Evolutionary conservation across 176 grass and related monocot genomes (phyloP).

Genomic region (Cenchrus fungigraminus): DNA sequence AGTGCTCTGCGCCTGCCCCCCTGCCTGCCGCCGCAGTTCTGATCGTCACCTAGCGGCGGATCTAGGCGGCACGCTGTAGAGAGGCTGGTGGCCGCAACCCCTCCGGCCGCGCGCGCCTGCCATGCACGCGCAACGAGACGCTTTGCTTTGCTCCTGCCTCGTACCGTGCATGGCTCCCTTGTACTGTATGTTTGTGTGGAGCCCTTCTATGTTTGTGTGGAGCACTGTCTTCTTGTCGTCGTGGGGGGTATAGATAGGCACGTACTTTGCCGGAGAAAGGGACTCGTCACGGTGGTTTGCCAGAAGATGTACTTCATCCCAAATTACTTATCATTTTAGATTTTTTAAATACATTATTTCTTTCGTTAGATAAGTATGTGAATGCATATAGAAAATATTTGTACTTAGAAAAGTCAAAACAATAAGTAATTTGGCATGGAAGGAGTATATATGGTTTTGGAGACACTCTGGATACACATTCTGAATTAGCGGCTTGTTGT

Average conservation of each 20-base stretch:
- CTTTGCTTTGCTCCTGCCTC: not conserved
- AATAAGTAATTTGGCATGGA: too few relatives aligned
- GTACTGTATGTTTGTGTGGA: too few relatives aligned
- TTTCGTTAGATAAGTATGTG: too few relatives aligned
- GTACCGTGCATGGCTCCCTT: too few relatives aligned
- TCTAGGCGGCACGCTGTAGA: conserved; percentile 31
- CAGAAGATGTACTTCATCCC: not conserved
- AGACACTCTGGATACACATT: too few relatives aligned
- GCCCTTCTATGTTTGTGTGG: not conserved
- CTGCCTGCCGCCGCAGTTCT: conserved; percentile 33
- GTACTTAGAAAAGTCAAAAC: too few relatives aligned
- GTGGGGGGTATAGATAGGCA: conserved; percentile 16
- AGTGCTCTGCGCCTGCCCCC: conserved; percentile 13
- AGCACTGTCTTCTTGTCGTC: conserved; percentile 48
- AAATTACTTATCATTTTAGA: too few relatives aligned
- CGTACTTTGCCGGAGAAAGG: conserved; percentile 42
- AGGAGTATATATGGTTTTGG: too few relatives aligned
- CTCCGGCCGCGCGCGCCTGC: conserved; percentile 44
- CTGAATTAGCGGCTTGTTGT: not conserved
- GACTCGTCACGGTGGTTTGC: conserved; percentile 34
- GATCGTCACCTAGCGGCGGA: conserved; percentile 52
- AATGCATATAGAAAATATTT: too few relatives aligned
- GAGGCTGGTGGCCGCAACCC: not conserved
- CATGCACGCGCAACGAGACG: conserved; percentile 51
- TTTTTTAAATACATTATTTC: too few relatives aligned